These are phyloP conservation scores for Boletus pseudopeckii DNA, from an alignment of 768 basidiomycete genomes.

Conservation along the genomic window DNA sequence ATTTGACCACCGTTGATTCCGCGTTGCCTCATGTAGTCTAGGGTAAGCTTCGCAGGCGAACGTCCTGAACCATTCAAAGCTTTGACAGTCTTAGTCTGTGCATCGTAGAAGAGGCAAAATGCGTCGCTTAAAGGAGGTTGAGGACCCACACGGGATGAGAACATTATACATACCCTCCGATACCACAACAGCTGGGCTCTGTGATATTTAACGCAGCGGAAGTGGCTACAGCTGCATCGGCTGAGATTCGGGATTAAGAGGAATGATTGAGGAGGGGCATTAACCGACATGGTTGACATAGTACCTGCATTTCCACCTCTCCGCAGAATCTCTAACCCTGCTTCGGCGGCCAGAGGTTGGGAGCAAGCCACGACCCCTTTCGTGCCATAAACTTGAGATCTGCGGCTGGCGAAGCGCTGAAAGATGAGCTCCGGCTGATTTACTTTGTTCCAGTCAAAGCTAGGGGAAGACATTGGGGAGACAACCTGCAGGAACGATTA, in stretches of 20 bases:
- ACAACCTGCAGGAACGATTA: neutral
- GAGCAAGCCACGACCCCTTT: slow-evolving; percentile 87
- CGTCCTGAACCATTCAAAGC: slow-evolving; percentile 92
- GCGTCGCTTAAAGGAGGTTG: slow-evolving; percentile 55
- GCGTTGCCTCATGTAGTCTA: slow-evolving; percentile 66
- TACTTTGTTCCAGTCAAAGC: slow-evolving; percentile 58
- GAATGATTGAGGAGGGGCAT: neutral
- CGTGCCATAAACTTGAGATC: slow-evolving; percentile 82
- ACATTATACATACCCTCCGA: slow-evolving; percentile 65
- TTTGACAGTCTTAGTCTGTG: slow-evolving; percentile 74
- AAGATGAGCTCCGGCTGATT: slow-evolving; percentile 64
- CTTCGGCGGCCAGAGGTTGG: slow-evolving; percentile 89
- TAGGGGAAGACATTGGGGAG: slow-evolving; percentile 27
- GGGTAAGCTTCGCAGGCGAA: slow-evolving; percentile 73
- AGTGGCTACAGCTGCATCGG: slow-evolving; percentile 92
- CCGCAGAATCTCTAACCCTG: slow-evolving; percentile 86
- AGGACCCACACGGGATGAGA: slow-evolving; percentile 8
- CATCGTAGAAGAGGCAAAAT: slow-evolving; percentile 92
- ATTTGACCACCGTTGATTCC: slow-evolving; percentile 70
- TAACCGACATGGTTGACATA: slow-evolving; percentile 13
- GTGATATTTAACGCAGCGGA: slow-evolving; percentile 92
- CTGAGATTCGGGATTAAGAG: slow-evolving; percentile 34
- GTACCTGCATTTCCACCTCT: slow-evolving; percentile 95
- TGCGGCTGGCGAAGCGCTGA: slow-evolving; percentile 73
- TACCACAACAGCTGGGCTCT: slow-evolving; percentile 86